phyloP scores from a whole-genome alignment of 176 grass and related monocot species.

The Ensete glaucum region DNA sequence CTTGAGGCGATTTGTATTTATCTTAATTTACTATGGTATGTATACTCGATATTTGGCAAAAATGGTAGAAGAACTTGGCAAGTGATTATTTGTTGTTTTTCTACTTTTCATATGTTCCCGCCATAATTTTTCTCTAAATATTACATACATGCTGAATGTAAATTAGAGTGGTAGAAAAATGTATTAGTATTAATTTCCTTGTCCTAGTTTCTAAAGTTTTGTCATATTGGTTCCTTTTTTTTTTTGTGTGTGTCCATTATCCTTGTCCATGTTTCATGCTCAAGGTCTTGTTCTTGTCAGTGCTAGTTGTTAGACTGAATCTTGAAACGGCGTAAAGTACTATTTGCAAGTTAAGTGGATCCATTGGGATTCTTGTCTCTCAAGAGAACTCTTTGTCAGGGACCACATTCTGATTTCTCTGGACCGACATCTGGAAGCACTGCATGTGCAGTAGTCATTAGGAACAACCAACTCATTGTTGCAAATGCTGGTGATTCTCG shows the following conservation, averaged over 20 bases:
- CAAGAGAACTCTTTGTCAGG: constrained; percentile 33
- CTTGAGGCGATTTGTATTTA: too few relatives aligned
- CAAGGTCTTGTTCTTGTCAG: neutral
- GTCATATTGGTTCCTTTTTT: neutral
- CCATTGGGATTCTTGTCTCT: neutral
- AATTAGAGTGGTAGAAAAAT: too few relatives aligned
- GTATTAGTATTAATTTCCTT: neutral
- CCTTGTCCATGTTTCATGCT: neutral
- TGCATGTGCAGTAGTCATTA: constrained; percentile 82
- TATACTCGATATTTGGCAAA: too few relatives aligned
- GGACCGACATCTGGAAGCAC: constrained; percentile 81
- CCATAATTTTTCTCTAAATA: too few relatives aligned
- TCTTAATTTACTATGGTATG: too few relatives aligned
- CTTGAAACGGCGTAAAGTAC: neutral
- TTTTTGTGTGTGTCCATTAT: too few relatives aligned
- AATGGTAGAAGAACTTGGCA: too few relatives aligned
- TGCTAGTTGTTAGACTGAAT: neutral
- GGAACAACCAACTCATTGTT: constrained; percentile 67
- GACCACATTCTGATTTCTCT: constrained; percentile 82
- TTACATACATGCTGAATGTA: too few relatives aligned
- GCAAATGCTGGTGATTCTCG: constrained; percentile 95
- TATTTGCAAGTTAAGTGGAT: neutral
- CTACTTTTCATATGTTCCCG: too few relatives aligned
- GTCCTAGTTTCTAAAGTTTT: neutral
- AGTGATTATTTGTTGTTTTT: too few relatives aligned